Base-by-base conservation (phyloP, 805 yeast species). In the Ogataea allantospora region DNA sequence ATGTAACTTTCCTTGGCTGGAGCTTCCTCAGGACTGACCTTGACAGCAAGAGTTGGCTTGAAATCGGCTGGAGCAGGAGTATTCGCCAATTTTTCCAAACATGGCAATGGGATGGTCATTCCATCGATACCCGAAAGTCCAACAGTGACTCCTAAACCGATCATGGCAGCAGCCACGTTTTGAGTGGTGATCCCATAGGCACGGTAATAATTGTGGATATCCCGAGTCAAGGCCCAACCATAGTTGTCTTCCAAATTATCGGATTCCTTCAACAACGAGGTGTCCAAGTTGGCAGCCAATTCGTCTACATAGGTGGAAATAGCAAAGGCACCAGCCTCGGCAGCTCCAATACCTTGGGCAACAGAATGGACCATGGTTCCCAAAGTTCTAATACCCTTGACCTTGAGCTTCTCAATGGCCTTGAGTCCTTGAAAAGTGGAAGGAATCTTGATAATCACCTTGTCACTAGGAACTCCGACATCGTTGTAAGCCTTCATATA, bases 331-430 rank as follows among this genome's bases (percentile, higher is more conserved):
- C 61, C 57, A n/a, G 62, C 64, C 36, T 63, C 66, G n/a, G 65
- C 65, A 18, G 67, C 65, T 11, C 54, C 46, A 17, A 62, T 51
- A 14, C 61, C 67, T 39, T 63, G 67, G n/a, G 51, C 60, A 17
- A 62, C 44, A 9, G 61, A 51, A 36, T 59, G 65, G 18, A 60
- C 57, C 48, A 63, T 62, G 5, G 67, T 63, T 14, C 64, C 67
- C 9, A 62, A 46, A 21, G 57, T 48, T 14, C 50, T 30, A 25
- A 63, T 53, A 6, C 54, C 53, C 18, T 54, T 38, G 17, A 23
- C 23, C 6, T 38, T 34, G 22, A 63, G 48, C 22, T 30, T 33
- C 27, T 45, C 37, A 15, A 51, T 57, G 13, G 67, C 66, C 35
- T 48, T 47, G 46, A 61, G 49, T 7, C 57, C 47, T 39, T 52